These are phyloP conservation scores for Pelagomonas calceolata DNA, from an alignment of 108 stramenopile genomes.

Conservation along the genomic window DNA sequence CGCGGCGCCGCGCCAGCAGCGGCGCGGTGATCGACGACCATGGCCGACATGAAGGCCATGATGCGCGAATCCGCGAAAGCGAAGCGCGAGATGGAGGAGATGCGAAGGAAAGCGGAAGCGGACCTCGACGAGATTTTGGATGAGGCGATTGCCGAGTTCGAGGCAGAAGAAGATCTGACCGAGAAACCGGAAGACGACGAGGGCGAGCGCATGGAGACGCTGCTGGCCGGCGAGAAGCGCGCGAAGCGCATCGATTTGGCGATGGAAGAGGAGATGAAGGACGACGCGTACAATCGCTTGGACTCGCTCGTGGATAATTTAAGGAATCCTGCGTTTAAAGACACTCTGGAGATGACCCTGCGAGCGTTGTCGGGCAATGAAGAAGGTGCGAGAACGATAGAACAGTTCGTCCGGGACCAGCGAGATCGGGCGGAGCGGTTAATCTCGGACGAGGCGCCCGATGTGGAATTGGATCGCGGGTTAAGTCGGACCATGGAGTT, in stretches of 20 bases:
- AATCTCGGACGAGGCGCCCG: constrained; percentile 5
- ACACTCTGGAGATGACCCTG: constrained; percentile 31
- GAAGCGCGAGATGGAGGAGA: background rate
- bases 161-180: background rate
- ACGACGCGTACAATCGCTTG: background rate
- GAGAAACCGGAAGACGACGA: background rate
- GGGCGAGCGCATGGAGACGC: background rate
- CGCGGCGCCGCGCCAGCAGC: too few relatives aligned
- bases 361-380: constrained; percentile 16
- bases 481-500: constrained; percentile 14
- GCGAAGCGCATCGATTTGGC: background rate
- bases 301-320: constrained; percentile 24
- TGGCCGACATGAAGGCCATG: too few relatives aligned
- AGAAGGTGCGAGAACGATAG: constrained; percentile 21
- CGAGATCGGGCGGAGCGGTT: constrained; percentile 26
- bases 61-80: too few relatives aligned
- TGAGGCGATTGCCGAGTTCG: background rate
- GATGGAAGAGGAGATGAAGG: too few relatives aligned
- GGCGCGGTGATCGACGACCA: too few relatives aligned
- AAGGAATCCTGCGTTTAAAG: constrained; percentile 30
- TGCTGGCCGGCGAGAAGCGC: background rate
- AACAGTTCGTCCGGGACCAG: constrained; percentile 3
- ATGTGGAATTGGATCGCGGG: constrained; percentile 25
- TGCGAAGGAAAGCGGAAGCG: background rate
- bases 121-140: background rate